These are phyloP conservation scores for Begonia loranthoides DNA, from an alignment of 306 rosid species.

Conservation along the genomic window DNA sequence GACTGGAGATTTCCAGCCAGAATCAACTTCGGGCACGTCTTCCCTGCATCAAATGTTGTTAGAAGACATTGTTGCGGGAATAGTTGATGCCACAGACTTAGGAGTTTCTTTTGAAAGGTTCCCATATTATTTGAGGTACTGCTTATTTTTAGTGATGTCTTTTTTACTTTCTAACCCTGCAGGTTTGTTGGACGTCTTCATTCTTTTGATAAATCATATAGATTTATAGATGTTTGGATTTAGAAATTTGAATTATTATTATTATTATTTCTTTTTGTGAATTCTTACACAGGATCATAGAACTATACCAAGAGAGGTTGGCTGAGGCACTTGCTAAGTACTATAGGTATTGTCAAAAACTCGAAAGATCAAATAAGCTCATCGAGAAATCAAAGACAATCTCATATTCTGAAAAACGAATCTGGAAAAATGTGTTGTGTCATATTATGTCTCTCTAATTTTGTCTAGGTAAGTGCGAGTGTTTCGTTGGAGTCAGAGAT, in stretches of 20 bases:
- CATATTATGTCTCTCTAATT: no score
- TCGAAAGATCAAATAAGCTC: no score
- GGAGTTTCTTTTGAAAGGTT: slow-evolving; percentile 83
- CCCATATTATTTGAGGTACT: slow-evolving; percentile 90
- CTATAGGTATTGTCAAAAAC: slow-evolving; percentile 40
- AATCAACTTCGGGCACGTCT: slow-evolving; percentile 66
- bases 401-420: no score
- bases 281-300: slow-evolving; percentile 62
- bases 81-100: slow-evolving; percentile 58
- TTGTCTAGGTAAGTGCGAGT: slow-evolving; percentile 75
- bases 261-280: background rate
- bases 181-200: slow-evolving; percentile 34
- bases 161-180: slow-evolving; percentile 88
- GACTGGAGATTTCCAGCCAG: slow-evolving; percentile 56
- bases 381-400: no score
- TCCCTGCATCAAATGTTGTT: slow-evolving; percentile 65
- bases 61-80: slow-evolving; percentile 67
- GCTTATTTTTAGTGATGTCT: background rate
- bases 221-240: background rate
- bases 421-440: no score
- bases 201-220: background rate
- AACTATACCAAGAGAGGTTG: slow-evolving; percentile 95
- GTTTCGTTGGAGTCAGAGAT: slow-evolving; percentile 96
- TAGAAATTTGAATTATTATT: no score
- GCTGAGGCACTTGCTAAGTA: slow-evolving; percentile 87